A percentile compares a stretch with the other conserved stretches of the same genome.
Conservation (phyloP, 1,284 basidiomycete genomes). For the Ganoderma resinaceum region DNA sequence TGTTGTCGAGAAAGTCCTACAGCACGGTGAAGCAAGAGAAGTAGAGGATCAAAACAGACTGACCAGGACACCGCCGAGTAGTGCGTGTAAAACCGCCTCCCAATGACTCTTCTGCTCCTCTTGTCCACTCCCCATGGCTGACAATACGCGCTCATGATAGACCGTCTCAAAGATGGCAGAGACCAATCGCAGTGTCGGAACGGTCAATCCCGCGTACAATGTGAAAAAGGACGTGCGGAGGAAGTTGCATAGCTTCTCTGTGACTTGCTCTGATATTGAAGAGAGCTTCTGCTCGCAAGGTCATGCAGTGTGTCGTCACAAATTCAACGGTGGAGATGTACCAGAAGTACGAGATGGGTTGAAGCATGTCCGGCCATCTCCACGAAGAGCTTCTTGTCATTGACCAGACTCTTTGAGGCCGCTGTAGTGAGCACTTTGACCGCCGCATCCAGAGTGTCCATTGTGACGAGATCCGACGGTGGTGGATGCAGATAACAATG, state of each 20-base stretch:
- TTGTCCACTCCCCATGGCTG: constrained; percentile 28
- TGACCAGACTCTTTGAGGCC: constrained; percentile 27
- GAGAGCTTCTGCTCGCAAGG: constrained; percentile 31
- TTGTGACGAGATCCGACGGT: not conserved
- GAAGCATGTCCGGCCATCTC: constrained; percentile 30
- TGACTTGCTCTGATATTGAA: constrained; percentile 27
- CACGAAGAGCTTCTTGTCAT: constrained; percentile 20
- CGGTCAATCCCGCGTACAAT: constrained; percentile 37
- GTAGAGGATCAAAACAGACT: constrained; percentile 11
- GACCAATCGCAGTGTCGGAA: constrained; percentile 37
- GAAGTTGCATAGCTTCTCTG: constrained; percentile 31
- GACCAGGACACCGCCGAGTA: constrained; percentile 44
- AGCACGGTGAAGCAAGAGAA: not conserved
- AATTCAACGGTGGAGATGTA: constrained; percentile 18
- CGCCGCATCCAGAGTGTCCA: constrained; percentile 14
- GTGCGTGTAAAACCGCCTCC: constrained; percentile 38
- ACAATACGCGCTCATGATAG: constrained; percentile 39
- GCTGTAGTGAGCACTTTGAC: constrained; percentile 18
- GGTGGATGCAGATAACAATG: not conserved
- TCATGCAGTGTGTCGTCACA: not conserved
- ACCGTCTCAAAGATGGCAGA: constrained; percentile 37
- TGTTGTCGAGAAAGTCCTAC: constrained; percentile 38
- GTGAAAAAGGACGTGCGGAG: constrained; percentile 37
- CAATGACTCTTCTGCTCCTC: constrained; percentile 35
- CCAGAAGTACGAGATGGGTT: constrained; percentile 37